Evolutionary conservation across 495 filamentous ascomycete genomes (phyloP).

Genomic region (Paragyromitra xinjiangensis): DNA sequence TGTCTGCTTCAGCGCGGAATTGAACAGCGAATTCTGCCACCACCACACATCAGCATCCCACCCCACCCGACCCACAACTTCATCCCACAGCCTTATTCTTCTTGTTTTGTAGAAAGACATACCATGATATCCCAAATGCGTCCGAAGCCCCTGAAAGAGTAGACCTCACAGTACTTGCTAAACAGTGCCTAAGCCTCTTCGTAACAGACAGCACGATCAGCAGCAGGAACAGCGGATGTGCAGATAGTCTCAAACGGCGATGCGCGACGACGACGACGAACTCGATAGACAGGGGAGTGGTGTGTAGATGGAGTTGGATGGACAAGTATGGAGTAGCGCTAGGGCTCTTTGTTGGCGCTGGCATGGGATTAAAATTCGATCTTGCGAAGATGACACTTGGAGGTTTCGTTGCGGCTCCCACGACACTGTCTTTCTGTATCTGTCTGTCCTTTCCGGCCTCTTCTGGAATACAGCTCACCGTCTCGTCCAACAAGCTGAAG

Average conservation of each 20-base stretch:
- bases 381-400: slow-evolving; percentile 46
- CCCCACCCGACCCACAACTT: background rate
- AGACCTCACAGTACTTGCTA: slow-evolving; percentile 24
- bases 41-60: slow-evolving; percentile 33
- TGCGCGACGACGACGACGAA: slow-evolving; percentile 46
- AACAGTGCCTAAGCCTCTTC: slow-evolving; percentile 35
- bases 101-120: background rate
- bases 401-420: slow-evolving; percentile 44
- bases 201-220: slow-evolving; percentile 41
- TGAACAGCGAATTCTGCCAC: slow-evolving; percentile 86
- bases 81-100: too few species aligned
- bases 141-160: slow-evolving; percentile 33
- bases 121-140: slow-evolving; percentile 46
- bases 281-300: slow-evolving; percentile 41
- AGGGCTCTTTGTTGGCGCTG: slow-evolving; percentile 48
- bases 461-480: background rate
- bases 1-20: slow-evolving; percentile 92
- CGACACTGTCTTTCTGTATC: slow-evolving; percentile 1
- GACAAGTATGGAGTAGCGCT: slow-evolving; percentile 44
- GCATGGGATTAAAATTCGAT: slow-evolving; percentile 37
- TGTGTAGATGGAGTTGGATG: slow-evolving; percentile 47
- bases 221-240: slow-evolving; percentile 46
- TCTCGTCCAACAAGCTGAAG: background rate
- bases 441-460: slow-evolving; percentile 14
- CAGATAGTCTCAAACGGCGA: slow-evolving; percentile 43